Evolutionary conservation across 495 filamentous ascomycete genomes (phyloP), one percentile per base, ranked within the genome.

Genomic region (Penicillium nucicola): DNA sequence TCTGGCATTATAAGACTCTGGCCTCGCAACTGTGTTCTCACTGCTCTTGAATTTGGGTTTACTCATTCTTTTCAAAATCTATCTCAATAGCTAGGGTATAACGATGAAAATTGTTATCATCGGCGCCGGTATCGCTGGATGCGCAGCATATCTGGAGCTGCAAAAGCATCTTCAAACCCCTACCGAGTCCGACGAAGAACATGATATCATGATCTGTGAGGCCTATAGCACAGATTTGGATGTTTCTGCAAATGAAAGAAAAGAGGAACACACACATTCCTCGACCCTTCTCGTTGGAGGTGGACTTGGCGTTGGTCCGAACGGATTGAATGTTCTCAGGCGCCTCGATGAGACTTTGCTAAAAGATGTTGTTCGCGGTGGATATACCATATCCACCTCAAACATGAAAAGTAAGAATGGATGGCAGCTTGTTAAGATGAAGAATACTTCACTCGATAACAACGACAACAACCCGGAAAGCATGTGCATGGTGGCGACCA

Each of bases 31-130:
- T 28, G 25, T 8, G 4, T 8, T 28, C 9, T 28, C 23, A 28
- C 23, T 5, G 23, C 23, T 28, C 34, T 46, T 35, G 34, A 32
- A 12, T 41, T 15, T 33, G 35, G 22, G 2, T 20, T 6, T 9
- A 5, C 10, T 28, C 25, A n/a, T 28, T 28, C 25, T 28, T 8
- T 13, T 31, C 10, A 3, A 5, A 18, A 43, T 28, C 13, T 5
- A 11, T 15, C 11, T 38, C 14, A 36, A n/a, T 28, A 38, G 6
- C 1, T 20, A 13, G 12, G 19, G 9, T 33, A 15, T 14, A 7
- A 3, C 28, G 15, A 80, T 76, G 77, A 77, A 75, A 51, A 71
- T 80, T 37, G 63, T 74, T 25, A 77, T 80, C 30, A 56, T 77
- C 31, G 77, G 77, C 42, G 77, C 62, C 47, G 77, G 77, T 30